Base-by-base conservation (phyloP, 768 basidiomycete species). In the Hemileccinum impolitum region DNA sequence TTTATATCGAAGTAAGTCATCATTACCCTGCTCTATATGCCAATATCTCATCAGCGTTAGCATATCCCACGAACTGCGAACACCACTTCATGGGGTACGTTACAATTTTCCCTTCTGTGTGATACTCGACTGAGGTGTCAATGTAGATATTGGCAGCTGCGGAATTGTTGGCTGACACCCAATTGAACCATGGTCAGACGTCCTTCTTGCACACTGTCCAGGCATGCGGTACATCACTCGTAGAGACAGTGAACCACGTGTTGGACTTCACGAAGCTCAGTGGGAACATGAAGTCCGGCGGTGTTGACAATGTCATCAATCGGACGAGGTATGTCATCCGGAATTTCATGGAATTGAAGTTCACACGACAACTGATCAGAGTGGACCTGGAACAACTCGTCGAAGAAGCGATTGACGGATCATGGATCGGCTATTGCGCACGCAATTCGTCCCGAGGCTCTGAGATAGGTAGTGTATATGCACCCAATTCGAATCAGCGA, bases 211-310 rank as follows among this genome's bases (percentile, higher is more conserved):
- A 93, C 62, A 96, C 94, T 0, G 90, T 96, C 1, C 89, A 94
- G 65, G 93, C 91, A 6, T 96, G 94, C 61, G 94, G 93, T 13
- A 94, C 87, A n/a, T 92, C 91, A 1, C 77, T 97, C 1, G 90
- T 94, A 36, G 94, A 97, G 72, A 95, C 94, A 0, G 93, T 97
- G 42, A 96, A 96, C 61, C 94, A 97, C 58, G 94, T 97, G 6
- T 73, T 97, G 23, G 94, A 97, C 65, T 97, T 94, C 62, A 95
- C 93, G 26, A 97, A 97, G 62, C 76, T 95, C 19, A 93, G 90
- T 52, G 93, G 92, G 18, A 90, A 87, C 58, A 75, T 82, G 39
- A 90, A 89, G 63, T 76, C 82, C 3, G 89, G 87, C 23, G 85
- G 86, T 35, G 80, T 85, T 8, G 84, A 90, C 62, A 87, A 86